Conservation (phyloP, 331 rosid species). For the Phaseolus coccineus region DNA sequence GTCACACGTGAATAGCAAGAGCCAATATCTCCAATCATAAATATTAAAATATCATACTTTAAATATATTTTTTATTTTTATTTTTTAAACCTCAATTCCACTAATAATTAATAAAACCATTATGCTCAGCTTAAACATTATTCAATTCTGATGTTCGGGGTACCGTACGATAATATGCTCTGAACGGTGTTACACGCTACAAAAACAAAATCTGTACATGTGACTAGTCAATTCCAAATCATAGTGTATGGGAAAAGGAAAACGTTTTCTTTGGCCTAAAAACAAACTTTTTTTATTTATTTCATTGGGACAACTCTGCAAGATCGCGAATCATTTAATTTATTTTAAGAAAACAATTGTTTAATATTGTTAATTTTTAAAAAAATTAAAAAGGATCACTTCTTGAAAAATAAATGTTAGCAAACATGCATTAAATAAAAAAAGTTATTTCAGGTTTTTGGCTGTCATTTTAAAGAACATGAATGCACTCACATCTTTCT, state of each 20-base stretch:
- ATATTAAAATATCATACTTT: neutral
- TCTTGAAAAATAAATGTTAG: neutral
- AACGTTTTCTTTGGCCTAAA: neutral
- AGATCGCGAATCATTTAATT: neutral
- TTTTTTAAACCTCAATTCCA: too few relatives aligned
- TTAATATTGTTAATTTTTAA: neutral
- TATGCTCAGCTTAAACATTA: too few relatives aligned
- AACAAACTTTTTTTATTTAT: neutral
- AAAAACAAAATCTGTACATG: slow-evolving; percentile 26
- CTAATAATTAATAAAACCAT: too few relatives aligned
- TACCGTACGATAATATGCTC: neutral
- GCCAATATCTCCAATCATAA: neutral
- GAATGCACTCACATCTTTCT: neutral
- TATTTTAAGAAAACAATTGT: neutral
- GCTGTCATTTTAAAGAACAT: neutral
- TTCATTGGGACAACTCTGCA: neutral
- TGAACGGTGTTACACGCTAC: neutral
- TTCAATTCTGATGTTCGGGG: too few relatives aligned
- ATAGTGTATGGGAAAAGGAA: slow-evolving; percentile 7
- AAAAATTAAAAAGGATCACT: neutral
- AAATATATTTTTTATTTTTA: too few relatives aligned
- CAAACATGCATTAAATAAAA: neutral
- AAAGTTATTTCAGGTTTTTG: neutral
- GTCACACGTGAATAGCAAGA: too few relatives aligned
- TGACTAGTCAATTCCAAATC: slow-evolving; percentile 14